Percentiles rank a stretch among this genome's conserved stretches.
Evolutionary conservation across 306 rosid genomes (phyloP).

Genomic region (Datisca glomerata): DNA sequence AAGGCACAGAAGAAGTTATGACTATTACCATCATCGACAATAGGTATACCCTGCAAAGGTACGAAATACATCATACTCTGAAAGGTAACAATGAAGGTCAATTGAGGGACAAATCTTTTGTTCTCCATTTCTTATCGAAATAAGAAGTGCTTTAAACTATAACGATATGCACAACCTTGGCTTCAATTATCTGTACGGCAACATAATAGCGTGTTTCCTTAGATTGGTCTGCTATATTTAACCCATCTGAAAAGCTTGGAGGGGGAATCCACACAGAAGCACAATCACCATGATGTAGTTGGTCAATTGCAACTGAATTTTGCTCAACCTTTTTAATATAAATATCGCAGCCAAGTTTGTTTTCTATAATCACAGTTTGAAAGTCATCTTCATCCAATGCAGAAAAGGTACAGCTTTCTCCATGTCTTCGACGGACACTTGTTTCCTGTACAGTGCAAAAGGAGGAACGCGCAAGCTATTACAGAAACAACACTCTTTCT

Average conservation of each 20-base stretch:
- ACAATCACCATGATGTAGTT: slow-evolving; percentile 45
- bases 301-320: slow-evolving; percentile 40
- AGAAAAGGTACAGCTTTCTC: slow-evolving; percentile 50
- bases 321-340: slow-evolving; percentile 63
- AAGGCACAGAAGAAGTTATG: slow-evolving; percentile 92
- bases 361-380: slow-evolving; percentile 77
- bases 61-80: slow-evolving; percentile 7
- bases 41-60: slow-evolving; percentile 60
- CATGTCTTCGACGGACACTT: slow-evolving; percentile 32
- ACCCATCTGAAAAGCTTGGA: slow-evolving; percentile 79
- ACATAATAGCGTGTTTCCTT: slow-evolving; percentile 79
- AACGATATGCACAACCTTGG: slow-evolving; percentile 52
- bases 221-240: slow-evolving; percentile 67
- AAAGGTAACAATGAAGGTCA: slow-evolving; percentile 2
- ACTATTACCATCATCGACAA: slow-evolving; percentile 84
- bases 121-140: background rate
- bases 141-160: background rate
- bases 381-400: slow-evolving; percentile 93
- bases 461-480: slow-evolving; percentile 13
- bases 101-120: background rate
- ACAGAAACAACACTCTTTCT: no score
- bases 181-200: slow-evolving; percentile 79
- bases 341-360: slow-evolving; percentile 80
- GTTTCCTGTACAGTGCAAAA: slow-evolving; percentile 46
- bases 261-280: slow-evolving; percentile 84